Base-by-base conservation (phyloP, 202 grass and related monocot species). In the Eragrostis tef region DNA sequence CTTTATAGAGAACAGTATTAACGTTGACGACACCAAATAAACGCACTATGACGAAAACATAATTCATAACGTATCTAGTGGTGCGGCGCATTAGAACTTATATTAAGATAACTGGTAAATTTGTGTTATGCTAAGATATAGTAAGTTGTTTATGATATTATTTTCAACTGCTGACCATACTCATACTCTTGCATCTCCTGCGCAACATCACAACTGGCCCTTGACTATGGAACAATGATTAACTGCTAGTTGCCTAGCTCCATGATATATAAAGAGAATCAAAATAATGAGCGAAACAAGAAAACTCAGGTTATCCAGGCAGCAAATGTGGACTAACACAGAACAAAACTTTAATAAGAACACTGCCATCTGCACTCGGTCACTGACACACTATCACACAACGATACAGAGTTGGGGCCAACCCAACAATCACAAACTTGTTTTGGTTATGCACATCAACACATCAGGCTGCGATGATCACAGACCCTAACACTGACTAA, bases 41-140 rank as follows among this genome's bases (percentile, higher is more conserved):
- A 39, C 5, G 34, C 34, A 39, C 34, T 39, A 39, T 6, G 34
- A n/a, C n/a, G n/a, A 6, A 39, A 39, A 39, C 6, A 39, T 39
- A 39, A 39, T 39, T 39, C 34, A 39, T 39, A 39, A 39, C 34
- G 0, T 39, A 39, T 39, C 34, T 39, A 39, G 34, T 39, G 34
- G 6, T 39, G 6, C 7, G 27, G 5, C n/a, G 67, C 7, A 42
- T 25, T 21, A 75, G 16, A 66, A 66, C 57, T 79, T 73, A 25
- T 10, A 0, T 67, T 45, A 51, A 67, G 44, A 70, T 27, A 67
- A 54, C 9, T 24, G 11, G n/a, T 60, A 3, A 58, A 26, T 29
- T 75, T n/a, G 29, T 47, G 57, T 79, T 68, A 39, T 5, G 0
- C 51, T 53, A 68, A 67, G 44, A 75, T 29, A 64, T 84, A 39